A percentile compares a stretch with the other conserved stretches of the same genome.
Evolutionary conservation across 371 early-diverging fungal genomes (phyloP).

Genomic region (Gilbertella persicaria): DNA sequence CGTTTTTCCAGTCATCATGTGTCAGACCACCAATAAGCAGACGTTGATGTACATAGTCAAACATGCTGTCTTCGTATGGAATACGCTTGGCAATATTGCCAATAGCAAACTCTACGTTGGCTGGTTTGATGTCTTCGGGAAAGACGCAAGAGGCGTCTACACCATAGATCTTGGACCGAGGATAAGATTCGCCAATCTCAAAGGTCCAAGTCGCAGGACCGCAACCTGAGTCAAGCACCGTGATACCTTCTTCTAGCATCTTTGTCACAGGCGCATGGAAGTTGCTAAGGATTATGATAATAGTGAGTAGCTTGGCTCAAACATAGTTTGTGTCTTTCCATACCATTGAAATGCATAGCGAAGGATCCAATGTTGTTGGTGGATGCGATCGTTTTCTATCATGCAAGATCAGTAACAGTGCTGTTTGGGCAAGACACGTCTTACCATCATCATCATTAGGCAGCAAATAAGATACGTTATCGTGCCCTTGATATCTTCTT

Average conservation of each 20-base stretch:
- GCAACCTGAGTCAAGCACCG: conserved; percentile 26
- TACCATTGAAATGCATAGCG: conserved; percentile 1
- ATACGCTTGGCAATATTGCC: conserved; percentile 55
- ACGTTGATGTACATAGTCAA: conserved; percentile 61
- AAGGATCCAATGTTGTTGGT: conserved; percentile 17
- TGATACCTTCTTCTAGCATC: conserved; percentile 17
- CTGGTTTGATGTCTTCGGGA: conserved; percentile 43
- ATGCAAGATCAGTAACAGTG: background rate
- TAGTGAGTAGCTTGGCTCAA: background rate
- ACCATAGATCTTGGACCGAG: conserved; percentile 30
- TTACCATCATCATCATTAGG: conserved; percentile 54
- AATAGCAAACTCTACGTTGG: conserved; percentile 49
- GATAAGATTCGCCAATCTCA: conserved; percentile 25
- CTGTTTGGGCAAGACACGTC: background rate
- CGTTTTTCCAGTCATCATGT: conserved; percentile 32
- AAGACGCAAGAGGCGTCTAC: conserved; percentile 47
- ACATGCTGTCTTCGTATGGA: conserved; percentile 53
- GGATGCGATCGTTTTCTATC: conserved; percentile 14
- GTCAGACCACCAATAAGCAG: conserved; percentile 35
- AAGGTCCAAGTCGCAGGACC: conserved; percentile 30
- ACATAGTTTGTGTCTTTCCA: background rate
- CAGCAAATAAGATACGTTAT: conserved; percentile 47
- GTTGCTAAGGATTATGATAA: conserved; percentile 9
- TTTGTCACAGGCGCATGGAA: conserved; percentile 20
- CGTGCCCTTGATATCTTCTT: conserved; percentile 47